Base-by-base conservation (phyloP, 306 rosid species). In the Begonia masoniana region DNA sequence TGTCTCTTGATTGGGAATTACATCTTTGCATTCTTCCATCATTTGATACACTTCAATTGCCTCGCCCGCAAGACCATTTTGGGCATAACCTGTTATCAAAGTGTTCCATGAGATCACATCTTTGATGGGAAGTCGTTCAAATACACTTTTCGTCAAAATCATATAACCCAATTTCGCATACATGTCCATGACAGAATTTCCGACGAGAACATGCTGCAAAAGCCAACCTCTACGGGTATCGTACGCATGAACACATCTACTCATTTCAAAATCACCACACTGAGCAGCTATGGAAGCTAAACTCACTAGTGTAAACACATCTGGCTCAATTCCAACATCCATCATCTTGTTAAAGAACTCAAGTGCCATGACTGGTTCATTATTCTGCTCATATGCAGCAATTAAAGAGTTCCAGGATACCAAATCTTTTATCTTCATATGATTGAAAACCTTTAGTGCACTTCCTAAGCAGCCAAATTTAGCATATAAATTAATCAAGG, bases 141-240 rank as follows among this genome's bases (percentile, higher is more conserved):
- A 76, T 58, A 76, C 73, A 0, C 49, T 46, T 15, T 47, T 64
- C 1, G 78, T 73, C 4, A 58, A 58, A 56, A 68, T 69, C 31
- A 76, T 72, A 47, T 43, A 63, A 52, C 82, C 82, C 60, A 66
- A 51, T 42, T 76, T 76, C 10, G 78, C 75, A 65, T 76, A 72
- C 82, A 76, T 76, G 62, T 76, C 78, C 43, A 76, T 68, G 59
- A 65, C 69, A 46, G 82, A 78, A 72, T 72, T 76, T 50, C 78
- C 82, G 61, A 68, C 60, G 48, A 64, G 57, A 24, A 68, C 73
- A 56, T 68, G 70, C 26, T 62, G 43, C 63, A 51, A 41, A 59
- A 68, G 52, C 75, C 75, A 68, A 49, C 68, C 68, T 62, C 78
- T 65, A 70, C 63, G 72, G 11, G 61, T 11, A 50, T 72, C 60